phyloP scores from a whole-genome alignment of 345 rosid genomes.

The Camelina laxa region DNA sequence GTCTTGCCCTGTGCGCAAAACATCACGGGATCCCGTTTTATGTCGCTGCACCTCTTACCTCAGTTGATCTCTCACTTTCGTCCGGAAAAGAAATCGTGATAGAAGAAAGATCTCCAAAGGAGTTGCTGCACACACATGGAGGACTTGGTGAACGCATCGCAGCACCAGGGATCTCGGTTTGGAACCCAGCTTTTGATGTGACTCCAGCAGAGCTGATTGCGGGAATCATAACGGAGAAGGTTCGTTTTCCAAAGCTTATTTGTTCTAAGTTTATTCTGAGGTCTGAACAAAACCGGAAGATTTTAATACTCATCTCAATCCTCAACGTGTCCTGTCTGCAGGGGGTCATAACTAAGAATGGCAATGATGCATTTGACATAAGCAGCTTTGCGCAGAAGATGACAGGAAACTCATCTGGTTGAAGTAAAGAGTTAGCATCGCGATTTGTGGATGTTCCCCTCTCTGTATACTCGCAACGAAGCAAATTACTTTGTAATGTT shows the following conservation, averaged over 20 bases:
- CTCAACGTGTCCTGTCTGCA: slow-evolving; percentile 34
- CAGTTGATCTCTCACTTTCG: slow-evolving; percentile 77
- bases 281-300: neutral
- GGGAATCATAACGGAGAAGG: slow-evolving; percentile 92
- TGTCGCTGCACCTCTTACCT: slow-evolving; percentile 92
- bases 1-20: slow-evolving; percentile 81
- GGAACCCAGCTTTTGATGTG: slow-evolving; percentile 98
- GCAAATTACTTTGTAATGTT: slow-evolving; percentile 13
- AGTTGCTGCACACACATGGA: slow-evolving; percentile 72
- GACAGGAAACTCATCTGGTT: slow-evolving; percentile 14
- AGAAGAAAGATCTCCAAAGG: slow-evolving; percentile 84
- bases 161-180: slow-evolving; percentile 82
- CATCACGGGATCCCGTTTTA: slow-evolving; percentile 75
- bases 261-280: neutral
- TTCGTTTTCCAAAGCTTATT: slow-evolving; percentile 24
- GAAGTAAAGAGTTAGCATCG: slow-evolving; percentile 5
- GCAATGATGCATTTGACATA: slow-evolving; percentile 57
- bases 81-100: slow-evolving; percentile 79
- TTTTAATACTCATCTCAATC: neutral
- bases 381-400: slow-evolving; percentile 53
- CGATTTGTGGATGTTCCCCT: neutral
- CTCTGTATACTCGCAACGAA: neutral
- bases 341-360: slow-evolving; percentile 76
- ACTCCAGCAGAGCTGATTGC: slow-evolving; percentile 81
- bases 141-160: slow-evolving; percentile 99